These are phyloP conservation scores for Rosa chinensis DNA, from an alignment of 306 rosid species.

Conservation along the genomic window DNA sequence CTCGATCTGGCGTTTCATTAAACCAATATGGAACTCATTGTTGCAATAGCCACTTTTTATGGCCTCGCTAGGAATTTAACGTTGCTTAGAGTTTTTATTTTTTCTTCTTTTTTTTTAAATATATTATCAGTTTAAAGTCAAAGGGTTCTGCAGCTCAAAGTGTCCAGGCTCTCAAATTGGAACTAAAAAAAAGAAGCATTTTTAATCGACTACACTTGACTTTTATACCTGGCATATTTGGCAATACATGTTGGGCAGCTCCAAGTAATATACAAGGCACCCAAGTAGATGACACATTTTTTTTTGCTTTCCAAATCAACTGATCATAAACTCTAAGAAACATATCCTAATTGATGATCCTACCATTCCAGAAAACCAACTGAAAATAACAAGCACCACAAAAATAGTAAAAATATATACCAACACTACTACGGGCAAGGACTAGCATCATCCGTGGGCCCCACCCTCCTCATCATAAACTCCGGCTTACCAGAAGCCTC, in stretches of 20 bases:
- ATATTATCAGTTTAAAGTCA: not conserved
- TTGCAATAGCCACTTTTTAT: too few relatives aligned
- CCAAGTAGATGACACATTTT: too few relatives aligned
- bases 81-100: not conserved
- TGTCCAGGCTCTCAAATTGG: not conserved
- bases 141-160: not conserved
- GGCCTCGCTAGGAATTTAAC: not conserved
- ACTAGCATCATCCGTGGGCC: constrained; percentile 21
- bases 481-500: constrained; percentile 19
- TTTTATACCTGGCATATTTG: not conserved
- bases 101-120: not conserved
- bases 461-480: constrained; percentile 33
- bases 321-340: not conserved
- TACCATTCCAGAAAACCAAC: not conserved
- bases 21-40: too few relatives aligned
- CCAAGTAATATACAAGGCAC: too few relatives aligned
- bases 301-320: not conserved
- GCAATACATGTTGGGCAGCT: not conserved
- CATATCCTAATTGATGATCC: not conserved
- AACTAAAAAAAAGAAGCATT: not conserved
- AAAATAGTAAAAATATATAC: not conserved
- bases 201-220: not conserved
- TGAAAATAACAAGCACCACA: not conserved
- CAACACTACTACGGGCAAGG: not conserved
- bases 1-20: not conserved